Evolutionary conservation across 306 rosid species (phyloP).

Genomic region (Crataegus laevigata): DNA sequence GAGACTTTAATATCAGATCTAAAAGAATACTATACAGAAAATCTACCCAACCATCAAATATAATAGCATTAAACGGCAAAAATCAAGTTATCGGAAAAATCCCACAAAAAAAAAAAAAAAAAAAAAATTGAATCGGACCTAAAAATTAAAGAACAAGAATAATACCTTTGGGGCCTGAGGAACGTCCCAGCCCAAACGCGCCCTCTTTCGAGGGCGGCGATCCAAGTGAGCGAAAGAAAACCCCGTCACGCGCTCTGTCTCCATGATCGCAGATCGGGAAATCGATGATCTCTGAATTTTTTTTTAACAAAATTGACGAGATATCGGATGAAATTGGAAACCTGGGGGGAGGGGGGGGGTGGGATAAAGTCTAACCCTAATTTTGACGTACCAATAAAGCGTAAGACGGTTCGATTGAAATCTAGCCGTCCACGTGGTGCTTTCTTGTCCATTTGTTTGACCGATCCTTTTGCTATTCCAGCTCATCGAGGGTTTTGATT

Average conservation of each 20-base stretch:
- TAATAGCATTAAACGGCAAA: neutral
- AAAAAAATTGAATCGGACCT: slow-evolving; percentile 26
- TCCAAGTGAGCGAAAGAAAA: slow-evolving; percentile 79
- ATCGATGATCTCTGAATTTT: neutral
- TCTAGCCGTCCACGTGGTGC: slow-evolving; percentile 52
- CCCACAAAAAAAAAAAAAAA: slow-evolving; percentile 11
- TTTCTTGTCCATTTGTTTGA: slow-evolving; percentile 2
- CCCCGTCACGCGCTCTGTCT: slow-evolving; percentile 87
- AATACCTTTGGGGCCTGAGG: slow-evolving; percentile 80
- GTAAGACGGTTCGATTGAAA: slow-evolving; percentile 16
- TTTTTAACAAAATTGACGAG: neutral
- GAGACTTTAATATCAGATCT: neutral
- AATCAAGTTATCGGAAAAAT: neutral
- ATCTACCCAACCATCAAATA: neutral
- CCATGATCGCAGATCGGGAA: slow-evolving; percentile 33
- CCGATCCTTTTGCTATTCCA: neutral
- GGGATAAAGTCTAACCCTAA: slow-evolving; percentile 51
- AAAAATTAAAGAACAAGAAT: neutral
- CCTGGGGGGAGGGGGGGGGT: too few species aligned
- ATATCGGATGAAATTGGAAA: neutral
- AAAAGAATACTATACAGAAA: neutral
- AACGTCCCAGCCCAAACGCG: slow-evolving; percentile 95
- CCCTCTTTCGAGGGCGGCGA: slow-evolving; percentile 87
- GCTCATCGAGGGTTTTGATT: neutral
- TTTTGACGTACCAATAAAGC: slow-evolving; percentile 29